Evolutionary conservation across 371 early-diverging fungal genomes (phyloP), one percentile per base, ranked within the genome.

Genomic region (Encephalitozoon hellem): DNA sequence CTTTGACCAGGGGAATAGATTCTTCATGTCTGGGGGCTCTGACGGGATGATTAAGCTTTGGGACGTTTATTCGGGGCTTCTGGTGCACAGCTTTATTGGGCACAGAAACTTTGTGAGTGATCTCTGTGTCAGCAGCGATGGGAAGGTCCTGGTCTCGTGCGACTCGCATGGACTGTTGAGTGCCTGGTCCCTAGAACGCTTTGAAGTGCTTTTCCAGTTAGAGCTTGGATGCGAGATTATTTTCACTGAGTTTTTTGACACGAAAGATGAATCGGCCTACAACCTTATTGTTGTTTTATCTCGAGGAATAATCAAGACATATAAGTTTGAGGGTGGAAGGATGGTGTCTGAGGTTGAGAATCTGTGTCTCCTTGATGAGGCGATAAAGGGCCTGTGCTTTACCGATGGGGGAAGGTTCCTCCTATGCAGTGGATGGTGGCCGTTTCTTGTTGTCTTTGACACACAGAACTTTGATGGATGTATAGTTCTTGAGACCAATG

Each of bases 1-100:
- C 38, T 77, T 78, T 47, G 83, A 83, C 69, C 69, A 82, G 21
- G 77, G 71, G 23, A 68, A 73, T 34, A 76, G 77, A n/a, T 70
- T 81, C 41, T 53, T 82, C 23, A 77, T 84, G 66, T 71, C 82
- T 4, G 83, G 80, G 39, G 77, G 82, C 25, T 74, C 75, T 66
- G 86, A 85, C 69, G 84, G 84, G 9, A 64, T 85, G 42, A 76
- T 85, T 9, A 85, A 85, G 69, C 34, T 77, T 5, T 83, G 82
- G 82, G 76, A 81, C 59, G 63, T 77, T 12, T 45, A 70, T 4
- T 64, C 53, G 0, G 82, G 80, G 9, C 18, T 82, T 42, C 15
- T 78, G 1, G 54, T 84, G 21, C 15, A 72, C 15, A 71, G 79
- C 34, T 74, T 83, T 38, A 77, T 80, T 30, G 82, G 78, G 0